phyloP scores from a whole-genome alignment of 805 yeast species.

The Schwanniomyces pseudopolymorphus region DNA sequence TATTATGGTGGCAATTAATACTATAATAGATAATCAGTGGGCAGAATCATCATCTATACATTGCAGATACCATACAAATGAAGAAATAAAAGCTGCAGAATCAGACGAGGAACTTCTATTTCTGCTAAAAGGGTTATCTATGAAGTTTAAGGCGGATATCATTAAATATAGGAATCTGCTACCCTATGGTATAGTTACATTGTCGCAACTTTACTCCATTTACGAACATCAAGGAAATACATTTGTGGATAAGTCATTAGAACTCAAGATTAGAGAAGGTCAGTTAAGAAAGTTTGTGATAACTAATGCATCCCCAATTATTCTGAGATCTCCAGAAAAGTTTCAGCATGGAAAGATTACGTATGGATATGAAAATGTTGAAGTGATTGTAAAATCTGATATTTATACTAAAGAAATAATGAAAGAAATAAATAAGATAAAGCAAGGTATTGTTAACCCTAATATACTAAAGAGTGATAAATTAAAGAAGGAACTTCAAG shows the following conservation, averaged over 20 bases:
- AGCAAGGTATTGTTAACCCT: background rate
- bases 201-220: slow-evolving; percentile 50
- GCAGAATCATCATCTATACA: slow-evolving; percentile 32
- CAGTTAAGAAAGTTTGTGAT: slow-evolving; percentile 39
- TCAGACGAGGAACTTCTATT: slow-evolving; percentile 29
- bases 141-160: slow-evolving; percentile 35
- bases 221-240: slow-evolving; percentile 46
- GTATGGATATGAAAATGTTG: slow-evolving; percentile 45
- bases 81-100: slow-evolving; percentile 6
- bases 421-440: slow-evolving; percentile 7
- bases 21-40: slow-evolving; percentile 37
- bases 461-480: background rate
- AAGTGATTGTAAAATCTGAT: slow-evolving; percentile 29
- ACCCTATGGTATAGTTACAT: slow-evolving; percentile 41
- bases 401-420: slow-evolving; percentile 21
- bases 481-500: slow-evolving; percentile 9
- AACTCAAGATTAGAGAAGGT: slow-evolving; percentile 35
- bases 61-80: slow-evolving; percentile 17
- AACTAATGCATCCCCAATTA: slow-evolving; percentile 44
- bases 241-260: slow-evolving; percentile 48
- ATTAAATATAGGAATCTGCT: slow-evolving; percentile 33
- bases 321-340: slow-evolving; percentile 34
- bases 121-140: slow-evolving; percentile 32
- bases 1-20: slow-evolving; percentile 29
- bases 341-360: slow-evolving; percentile 35